Evolutionary conservation across 2,329 filamentous ascomycete genomes (phyloP), one percentile per base, ranked within the genome.

Genomic region (Cladobotryum mycophilum): DNA sequence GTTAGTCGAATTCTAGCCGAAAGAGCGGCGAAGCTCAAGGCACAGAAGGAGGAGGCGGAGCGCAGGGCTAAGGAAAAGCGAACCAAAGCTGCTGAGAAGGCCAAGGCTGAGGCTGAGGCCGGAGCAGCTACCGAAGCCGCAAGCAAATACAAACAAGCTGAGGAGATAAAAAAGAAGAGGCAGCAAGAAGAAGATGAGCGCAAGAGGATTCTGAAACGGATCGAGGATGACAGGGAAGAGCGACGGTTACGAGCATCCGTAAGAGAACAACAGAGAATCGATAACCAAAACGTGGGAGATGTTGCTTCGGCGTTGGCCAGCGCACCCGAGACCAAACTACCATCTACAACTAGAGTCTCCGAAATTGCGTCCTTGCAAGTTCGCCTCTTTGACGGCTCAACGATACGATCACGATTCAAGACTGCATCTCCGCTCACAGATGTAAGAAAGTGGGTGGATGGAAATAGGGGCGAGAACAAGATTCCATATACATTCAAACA

Each of bases 401-500:
- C 84, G 2, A 79, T 96, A 15, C 82, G 89, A 38, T 79, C 76
- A 3, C 82, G 79, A 15, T 95, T 96, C 65, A 72, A 81, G 11
- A 80, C 82, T 18, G 71, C 72, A 2, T 74, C 79, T 6, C 86
- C 79, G 0, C 75, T 96, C 3, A 72, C 67, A 6, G 80, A 88
- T 41, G 84, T 97, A 1, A 80, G 92, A 7, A 69, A 74, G 6
- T 96, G 89, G 88, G 78, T 97, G 7, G 87, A 92, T 49, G 72
- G 77, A 51, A 74, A 79, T 35, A 74, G 81, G 55, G 72, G 67
- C 11, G 78, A 80, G 41, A 78, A 76, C 17, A 72, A 76, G 30
- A 65, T 75, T 12, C 88, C 89, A 0, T 97, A 90, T 67, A 86
- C 79, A 12, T 91, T 97, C 70, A 89, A 90, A 62, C 82, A 95